A percentile compares a stretch with the other conserved stretches of the same genome.
These are phyloP conservation scores for Sporothrix phasma DNA, from an alignment of 2,329 filamentous ascomycete genomes.

Conservation along the genomic window DNA sequence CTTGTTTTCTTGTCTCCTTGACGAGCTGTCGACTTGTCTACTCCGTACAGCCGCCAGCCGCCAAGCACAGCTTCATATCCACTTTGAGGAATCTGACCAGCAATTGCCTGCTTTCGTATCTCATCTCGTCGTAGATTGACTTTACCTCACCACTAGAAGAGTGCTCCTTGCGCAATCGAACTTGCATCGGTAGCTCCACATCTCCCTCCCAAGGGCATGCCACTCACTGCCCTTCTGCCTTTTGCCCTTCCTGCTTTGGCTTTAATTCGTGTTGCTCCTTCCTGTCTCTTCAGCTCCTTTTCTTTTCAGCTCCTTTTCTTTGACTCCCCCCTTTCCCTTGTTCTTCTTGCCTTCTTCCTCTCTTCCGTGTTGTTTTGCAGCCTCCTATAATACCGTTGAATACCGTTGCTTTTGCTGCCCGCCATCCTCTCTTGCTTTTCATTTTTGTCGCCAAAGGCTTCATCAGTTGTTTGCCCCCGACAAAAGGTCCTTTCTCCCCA, in stretches of 20 bases:
- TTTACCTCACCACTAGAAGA: not conserved
- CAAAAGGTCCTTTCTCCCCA: not conserved
- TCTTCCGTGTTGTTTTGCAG: not conserved
- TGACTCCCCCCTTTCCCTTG: not conserved
- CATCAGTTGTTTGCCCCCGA: not conserved
- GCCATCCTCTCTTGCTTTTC: not conserved
- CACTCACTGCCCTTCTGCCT: not conserved
- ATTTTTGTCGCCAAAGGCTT: not conserved
- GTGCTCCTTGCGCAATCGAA: not conserved
- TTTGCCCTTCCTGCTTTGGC: constrained; percentile 7
- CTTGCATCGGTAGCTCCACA: not conserved
- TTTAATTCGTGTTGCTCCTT: not conserved
- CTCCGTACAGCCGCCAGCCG: no score
- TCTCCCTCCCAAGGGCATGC: not conserved
- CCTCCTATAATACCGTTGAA: not conserved
- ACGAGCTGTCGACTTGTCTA: not conserved
- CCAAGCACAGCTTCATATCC: not conserved
- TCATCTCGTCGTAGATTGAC: not conserved
- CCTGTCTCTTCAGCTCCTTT: not conserved
- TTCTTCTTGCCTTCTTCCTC: not conserved
- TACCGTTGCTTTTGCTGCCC: not conserved
- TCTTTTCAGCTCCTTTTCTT: not conserved
- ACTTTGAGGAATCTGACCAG: not conserved
- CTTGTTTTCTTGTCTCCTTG: not conserved
- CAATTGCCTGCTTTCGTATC: not conserved